Evolutionary conservation across 2,329 filamentous ascomycete species (phyloP).

Genomic region (Penicillium sp.): DNA sequence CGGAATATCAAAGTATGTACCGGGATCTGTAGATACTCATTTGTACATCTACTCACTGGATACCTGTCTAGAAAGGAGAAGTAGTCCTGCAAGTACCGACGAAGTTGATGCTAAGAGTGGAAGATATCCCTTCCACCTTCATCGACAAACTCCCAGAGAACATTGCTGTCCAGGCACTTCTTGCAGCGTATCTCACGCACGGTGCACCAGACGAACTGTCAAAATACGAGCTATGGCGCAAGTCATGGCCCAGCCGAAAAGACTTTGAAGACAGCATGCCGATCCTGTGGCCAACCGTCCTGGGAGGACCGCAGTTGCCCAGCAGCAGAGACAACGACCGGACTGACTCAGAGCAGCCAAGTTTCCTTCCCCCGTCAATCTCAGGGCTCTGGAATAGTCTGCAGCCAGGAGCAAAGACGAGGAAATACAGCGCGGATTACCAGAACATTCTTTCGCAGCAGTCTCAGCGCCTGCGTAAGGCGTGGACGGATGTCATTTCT

Average conservation of each 20-base stretch:
- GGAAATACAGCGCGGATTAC: conserved; percentile 26
- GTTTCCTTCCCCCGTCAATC: conserved; percentile 31
- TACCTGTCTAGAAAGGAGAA: conserved; percentile 45
- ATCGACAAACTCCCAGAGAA: conserved; percentile 45
- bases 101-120: conserved; percentile 55
- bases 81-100: conserved; percentile 58
- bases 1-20: conserved; percentile 53
- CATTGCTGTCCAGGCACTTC: conserved; percentile 59
- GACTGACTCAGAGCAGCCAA: neutral
- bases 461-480: conserved; percentile 42
- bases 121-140: conserved; percentile 50
- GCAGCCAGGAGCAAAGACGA: conserved; percentile 16
- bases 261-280: conserved; percentile 55
- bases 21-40: neutral
- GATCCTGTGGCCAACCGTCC: conserved; percentile 43
- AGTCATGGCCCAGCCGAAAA: conserved; percentile 55
- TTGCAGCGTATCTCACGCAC: conserved; percentile 60
- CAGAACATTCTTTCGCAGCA: conserved; percentile 44
- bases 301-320: conserved; percentile 33
- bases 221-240: conserved; percentile 52
- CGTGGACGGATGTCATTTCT: conserved; percentile 41
- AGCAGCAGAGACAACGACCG: conserved; percentile 16
- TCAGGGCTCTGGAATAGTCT: conserved; percentile 32
- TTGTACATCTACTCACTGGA: conserved; percentile 1
- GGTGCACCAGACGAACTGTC: conserved; percentile 37